phyloP scores from a whole-genome alignment of 257 asterid genomes.

The Paraleonurus japonicus region DNA sequence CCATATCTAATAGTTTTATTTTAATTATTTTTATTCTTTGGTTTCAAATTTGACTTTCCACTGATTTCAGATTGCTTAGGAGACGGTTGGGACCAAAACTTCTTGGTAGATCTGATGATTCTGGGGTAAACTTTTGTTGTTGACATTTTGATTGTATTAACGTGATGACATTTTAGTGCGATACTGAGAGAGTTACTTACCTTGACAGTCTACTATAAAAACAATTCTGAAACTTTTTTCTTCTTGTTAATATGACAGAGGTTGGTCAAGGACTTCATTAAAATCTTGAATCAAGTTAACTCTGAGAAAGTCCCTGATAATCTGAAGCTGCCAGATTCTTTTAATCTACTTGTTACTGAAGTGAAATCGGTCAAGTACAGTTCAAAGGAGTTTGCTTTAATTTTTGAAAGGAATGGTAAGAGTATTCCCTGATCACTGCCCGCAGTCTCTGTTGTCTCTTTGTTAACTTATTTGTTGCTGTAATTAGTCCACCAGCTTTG shows the following conservation, averaged over 20 bases:
- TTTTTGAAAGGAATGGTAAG: slow-evolving; percentile 93
- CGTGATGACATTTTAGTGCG: slow-evolving; percentile 6
- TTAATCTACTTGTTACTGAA: slow-evolving; percentile 82
- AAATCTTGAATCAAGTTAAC: slow-evolving; percentile 81
- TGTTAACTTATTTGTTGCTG: not conserved
- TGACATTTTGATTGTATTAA: not conserved
- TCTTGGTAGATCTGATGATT: slow-evolving; percentile 83
- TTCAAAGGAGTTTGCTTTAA: slow-evolving; percentile 73
- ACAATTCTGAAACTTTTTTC: slow-evolving; percentile 19
- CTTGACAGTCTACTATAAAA: not conserved
- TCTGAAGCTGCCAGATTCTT: slow-evolving; percentile 83
- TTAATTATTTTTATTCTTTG: not conserved
- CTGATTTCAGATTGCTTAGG: slow-evolving; percentile 77
- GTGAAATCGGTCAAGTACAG: slow-evolving; percentile 69
- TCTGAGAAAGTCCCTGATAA: slow-evolving; percentile 72
- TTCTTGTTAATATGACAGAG: slow-evolving; percentile 49
- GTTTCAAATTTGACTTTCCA: slow-evolving; percentile 25
- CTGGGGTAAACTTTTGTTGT: slow-evolving; percentile 55
- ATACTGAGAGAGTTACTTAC: slow-evolving; percentile 10
- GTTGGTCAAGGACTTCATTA: slow-evolving; percentile 76
- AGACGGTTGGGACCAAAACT: slow-evolving; percentile 90
- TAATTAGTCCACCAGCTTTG: slow-evolving; percentile 17
- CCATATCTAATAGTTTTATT: not conserved
- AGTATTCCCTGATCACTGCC: slow-evolving; percentile 21
- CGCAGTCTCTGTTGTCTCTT: slow-evolving; percentile 2